Evolutionary conservation across 306 rosid species (phyloP).

Genomic region (Hippophae tibetana): DNA sequence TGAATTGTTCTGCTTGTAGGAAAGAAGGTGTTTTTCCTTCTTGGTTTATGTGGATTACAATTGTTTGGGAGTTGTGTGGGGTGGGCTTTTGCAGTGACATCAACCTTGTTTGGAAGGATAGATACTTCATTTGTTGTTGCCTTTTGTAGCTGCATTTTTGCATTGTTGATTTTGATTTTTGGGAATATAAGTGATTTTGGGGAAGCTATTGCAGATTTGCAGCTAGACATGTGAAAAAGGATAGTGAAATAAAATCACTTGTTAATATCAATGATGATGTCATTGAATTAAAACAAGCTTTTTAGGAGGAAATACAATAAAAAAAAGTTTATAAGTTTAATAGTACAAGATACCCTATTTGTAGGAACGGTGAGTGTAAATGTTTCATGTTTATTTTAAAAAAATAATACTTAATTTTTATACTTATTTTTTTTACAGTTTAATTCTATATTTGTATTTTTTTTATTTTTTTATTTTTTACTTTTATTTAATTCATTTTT

Average conservation of each 20-base stretch:
- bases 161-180: conserved; percentile 40
- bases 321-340: too few species aligned
- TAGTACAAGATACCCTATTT: too few species aligned
- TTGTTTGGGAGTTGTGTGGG: conserved; percentile 47
- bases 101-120: conserved; percentile 27
- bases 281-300: neutral
- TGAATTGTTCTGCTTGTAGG: conserved; percentile 63
- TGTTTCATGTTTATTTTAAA: too few species aligned
- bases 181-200: conserved; percentile 62
- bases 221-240: conserved; percentile 35
- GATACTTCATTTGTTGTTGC: conserved; percentile 38
- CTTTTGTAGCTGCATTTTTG: conserved; percentile 41
- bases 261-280: conserved; percentile 19
- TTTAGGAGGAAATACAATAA: too few species aligned
- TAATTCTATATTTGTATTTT: too few species aligned
- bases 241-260: neutral
- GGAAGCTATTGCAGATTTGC: conserved; percentile 56
- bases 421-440: too few species aligned
- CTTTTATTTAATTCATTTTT: too few species aligned
- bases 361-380: too few species aligned
- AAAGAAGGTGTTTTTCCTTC: conserved; percentile 66
- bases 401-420: too few species aligned
- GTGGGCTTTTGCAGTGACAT: conserved; percentile 47
- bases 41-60: conserved; percentile 55
- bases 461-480: too few species aligned